Conservation (phyloP, 1,284 basidiomycete species). For the Pseudozyma tsukubaensis region DNA sequence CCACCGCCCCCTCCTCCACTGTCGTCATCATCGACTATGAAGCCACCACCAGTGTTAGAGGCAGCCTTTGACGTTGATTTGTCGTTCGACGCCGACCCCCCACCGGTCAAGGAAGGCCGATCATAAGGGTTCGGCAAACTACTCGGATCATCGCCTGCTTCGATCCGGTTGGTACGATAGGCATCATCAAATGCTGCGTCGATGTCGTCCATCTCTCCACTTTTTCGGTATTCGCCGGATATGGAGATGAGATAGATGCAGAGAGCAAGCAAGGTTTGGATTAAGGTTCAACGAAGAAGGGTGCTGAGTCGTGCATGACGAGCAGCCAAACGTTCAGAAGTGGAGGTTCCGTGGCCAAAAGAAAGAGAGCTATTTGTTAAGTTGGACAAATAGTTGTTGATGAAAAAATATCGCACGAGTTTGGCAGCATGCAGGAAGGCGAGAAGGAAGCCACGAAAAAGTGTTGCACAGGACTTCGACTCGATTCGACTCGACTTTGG, state of each 20-base stretch:
- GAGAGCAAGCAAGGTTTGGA: background rate
- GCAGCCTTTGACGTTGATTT: background rate
- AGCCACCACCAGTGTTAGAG: conserved; percentile 22
- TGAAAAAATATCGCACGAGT: conserved; percentile 19
- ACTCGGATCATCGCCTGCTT: conserved; percentile 43
- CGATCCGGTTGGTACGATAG: conserved; percentile 40
- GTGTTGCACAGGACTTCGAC: background rate
- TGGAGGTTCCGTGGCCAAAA: conserved; percentile 17
- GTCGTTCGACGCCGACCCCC: background rate
- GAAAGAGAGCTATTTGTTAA: too few species aligned
- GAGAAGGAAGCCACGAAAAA: conserved; percentile 5
- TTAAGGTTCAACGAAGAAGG: background rate
- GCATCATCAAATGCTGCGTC: conserved; percentile 55
- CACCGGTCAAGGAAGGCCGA: conserved; percentile 9
- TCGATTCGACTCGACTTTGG: background rate
- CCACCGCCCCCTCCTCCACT: conserved; percentile 25
- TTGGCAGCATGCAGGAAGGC: background rate
- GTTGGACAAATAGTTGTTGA: too few species aligned
- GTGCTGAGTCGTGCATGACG: conserved; percentile 33
- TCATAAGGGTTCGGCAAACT: conserved; percentile 48
- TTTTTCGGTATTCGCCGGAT: background rate
- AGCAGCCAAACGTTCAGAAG: background rate
- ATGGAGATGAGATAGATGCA: background rate
- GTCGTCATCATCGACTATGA: conserved; percentile 24
- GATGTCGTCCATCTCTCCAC: conserved; percentile 23